phyloP scores from a whole-genome alignment of 2,329 filamentous ascomycete genomes.

The Endoconidiophora laricicola region DNA sequence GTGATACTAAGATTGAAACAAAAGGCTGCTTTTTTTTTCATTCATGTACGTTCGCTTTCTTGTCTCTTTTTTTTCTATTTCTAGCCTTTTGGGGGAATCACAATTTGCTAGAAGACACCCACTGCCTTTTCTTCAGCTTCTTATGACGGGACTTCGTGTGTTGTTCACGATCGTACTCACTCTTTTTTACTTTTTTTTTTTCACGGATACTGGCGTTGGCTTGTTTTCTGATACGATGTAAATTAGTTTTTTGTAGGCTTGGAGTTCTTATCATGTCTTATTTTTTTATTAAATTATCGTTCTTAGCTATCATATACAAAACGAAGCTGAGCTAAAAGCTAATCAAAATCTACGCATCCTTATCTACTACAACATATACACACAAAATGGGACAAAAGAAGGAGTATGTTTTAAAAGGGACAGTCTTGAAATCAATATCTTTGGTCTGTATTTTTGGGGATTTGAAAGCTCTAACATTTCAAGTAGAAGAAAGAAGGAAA shows the following conservation, averaged over 20 bases:
- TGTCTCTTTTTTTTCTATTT: background rate
- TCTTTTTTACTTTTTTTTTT: background rate
- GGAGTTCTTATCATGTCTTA: background rate
- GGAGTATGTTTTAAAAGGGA: background rate
- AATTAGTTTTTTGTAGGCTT: background rate
- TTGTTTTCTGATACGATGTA: background rate
- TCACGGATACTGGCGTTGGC: background rate
- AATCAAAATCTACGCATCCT: background rate
- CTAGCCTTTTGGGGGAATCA: background rate
- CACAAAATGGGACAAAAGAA: too few species aligned
- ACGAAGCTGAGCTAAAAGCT: background rate
- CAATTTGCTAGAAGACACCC: background rate
- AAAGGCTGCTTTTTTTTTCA: conserved; percentile 15
- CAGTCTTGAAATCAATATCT: too few species aligned
- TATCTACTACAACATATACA: background rate
- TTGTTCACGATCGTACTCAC: too few species aligned
- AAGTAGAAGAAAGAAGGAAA: background rate
- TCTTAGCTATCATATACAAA: background rate
- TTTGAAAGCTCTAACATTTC: too few species aligned
- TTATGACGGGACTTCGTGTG: too few species aligned
- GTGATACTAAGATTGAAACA: conserved; percentile 45
- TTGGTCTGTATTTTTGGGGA: background rate
- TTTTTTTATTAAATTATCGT: background rate
- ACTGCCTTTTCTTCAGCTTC: too few species aligned
- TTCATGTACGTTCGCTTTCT: background rate